Conservation (phyloP, 108 stramenopile genomes). For the Discostella pseudostelligera region DNA sequence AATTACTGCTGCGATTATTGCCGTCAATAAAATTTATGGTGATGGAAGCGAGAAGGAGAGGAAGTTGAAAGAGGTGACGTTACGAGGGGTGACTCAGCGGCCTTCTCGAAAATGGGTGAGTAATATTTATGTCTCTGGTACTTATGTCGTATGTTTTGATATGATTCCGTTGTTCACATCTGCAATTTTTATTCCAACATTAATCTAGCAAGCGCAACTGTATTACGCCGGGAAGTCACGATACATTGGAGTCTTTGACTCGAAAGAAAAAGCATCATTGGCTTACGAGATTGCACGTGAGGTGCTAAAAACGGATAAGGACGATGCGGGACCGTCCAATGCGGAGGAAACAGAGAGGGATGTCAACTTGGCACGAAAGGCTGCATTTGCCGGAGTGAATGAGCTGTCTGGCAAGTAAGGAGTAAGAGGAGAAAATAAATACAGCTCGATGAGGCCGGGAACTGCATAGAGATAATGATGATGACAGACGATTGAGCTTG, state of each 20-base stretch:
- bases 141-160: no score
- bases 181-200: neutral
- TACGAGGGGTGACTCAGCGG: conserved; percentile 58
- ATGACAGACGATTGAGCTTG: no score
- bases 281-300: conserved; percentile 71
- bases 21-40: conserved; percentile 26
- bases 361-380: conserved; percentile 75
- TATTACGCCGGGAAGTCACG: conserved; percentile 70
- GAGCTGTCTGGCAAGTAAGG: conserved; percentile 13
- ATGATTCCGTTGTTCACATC: neutral
- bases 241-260: conserved; percentile 73
- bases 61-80: conserved; percentile 61
- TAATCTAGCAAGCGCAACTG: conserved; percentile 60
- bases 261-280: conserved; percentile 55
- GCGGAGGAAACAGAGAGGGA: conserved; percentile 66
- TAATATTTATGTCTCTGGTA: neutral
- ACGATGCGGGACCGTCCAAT: conserved; percentile 25
- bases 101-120: conserved; percentile 61
- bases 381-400: conserved; percentile 85
- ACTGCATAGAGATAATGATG: no score
- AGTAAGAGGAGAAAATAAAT: neutral
- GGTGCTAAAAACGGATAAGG: conserved; percentile 45
- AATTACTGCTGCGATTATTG: conserved; percentile 32
- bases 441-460: neutral
- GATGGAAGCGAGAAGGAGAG: conserved; percentile 67